phyloP scores from a whole-genome alignment of 768 basidiomycete genomes.

The Stropharia rugosoannulata region DNA sequence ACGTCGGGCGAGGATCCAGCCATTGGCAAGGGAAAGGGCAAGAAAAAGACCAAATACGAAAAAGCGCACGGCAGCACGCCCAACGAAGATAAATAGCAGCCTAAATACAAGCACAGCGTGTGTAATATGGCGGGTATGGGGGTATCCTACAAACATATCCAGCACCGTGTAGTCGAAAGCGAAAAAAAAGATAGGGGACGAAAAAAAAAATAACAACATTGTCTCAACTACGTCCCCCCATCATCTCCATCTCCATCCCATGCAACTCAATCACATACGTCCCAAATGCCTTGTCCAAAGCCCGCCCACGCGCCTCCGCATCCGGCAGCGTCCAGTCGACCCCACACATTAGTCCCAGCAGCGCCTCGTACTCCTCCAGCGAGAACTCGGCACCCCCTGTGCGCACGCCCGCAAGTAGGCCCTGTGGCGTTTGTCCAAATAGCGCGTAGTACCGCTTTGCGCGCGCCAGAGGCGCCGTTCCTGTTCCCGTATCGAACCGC shows the following conservation, averaged over 20 bases:
- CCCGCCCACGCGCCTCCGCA: constrained; percentile 47
- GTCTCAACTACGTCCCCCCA: no score
- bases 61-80: no score
- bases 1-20: not conserved
- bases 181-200: no score
- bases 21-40: no score
- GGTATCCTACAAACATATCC: not conserved
- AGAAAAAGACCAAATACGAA: no score
- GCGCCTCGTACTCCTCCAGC: constrained; percentile 92
- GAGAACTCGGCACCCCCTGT: constrained; percentile 60
- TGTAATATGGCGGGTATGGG: not conserved
- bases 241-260: constrained; percentile 57
- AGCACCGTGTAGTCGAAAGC: not conserved
- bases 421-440: constrained; percentile 75
- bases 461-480: constrained; percentile 71
- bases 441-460: constrained; percentile 81
- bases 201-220: not conserved
- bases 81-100: not conserved
- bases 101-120: constrained; percentile 5
- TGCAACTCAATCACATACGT: constrained; percentile 91
- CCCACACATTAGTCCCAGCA: constrained; percentile 88
- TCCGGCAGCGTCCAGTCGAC: constrained; percentile 58
- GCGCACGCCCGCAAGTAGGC: constrained; percentile 74
- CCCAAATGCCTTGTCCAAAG: constrained; percentile 73
- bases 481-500: constrained; percentile 53